These are phyloP conservation scores for Ascochyta lentis DNA, from an alignment of 2,329 filamentous ascomycete species.

Conservation along the genomic window DNA sequence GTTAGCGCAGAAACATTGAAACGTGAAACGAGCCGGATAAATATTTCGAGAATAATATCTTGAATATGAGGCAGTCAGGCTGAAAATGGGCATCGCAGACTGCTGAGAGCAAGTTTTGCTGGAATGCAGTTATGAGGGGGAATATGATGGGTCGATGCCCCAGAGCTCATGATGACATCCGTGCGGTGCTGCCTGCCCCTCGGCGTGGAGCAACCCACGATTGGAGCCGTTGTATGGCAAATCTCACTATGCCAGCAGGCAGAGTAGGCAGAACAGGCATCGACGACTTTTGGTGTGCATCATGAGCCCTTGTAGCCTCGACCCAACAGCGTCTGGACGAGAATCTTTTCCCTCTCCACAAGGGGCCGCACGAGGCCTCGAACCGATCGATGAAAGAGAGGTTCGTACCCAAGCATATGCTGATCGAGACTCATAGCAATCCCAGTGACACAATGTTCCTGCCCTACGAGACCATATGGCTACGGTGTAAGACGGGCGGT, in stretches of 20 bases:
- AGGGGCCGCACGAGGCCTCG: conserved; percentile 16
- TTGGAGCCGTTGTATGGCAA: conserved; percentile 27
- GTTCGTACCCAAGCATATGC: conserved; percentile 50
- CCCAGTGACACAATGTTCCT: conserved; percentile 35
- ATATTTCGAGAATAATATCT: neutral
- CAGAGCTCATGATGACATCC: conserved; percentile 31
- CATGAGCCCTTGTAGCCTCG: conserved; percentile 23
- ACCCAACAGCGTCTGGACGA: conserved; percentile 1
- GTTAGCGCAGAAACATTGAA: conserved; percentile 44
- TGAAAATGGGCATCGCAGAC: neutral
- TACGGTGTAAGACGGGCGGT: conserved; percentile 26
- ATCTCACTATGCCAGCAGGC: conserved; percentile 26
- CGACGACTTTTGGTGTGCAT: conserved; percentile 13
- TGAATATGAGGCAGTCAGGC: conserved; percentile 6
- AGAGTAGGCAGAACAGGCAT: conserved; percentile 26
- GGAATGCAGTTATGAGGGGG: conserved; percentile 29
- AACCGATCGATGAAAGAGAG: conserved; percentile 26
- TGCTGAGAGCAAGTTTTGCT: conserved; percentile 15
- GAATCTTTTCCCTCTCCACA: neutral
- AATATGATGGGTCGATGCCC: conserved; percentile 31
- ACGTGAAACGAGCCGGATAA: conserved; percentile 20
- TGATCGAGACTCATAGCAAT: conserved; percentile 53
- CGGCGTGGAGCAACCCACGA: conserved; percentile 37
- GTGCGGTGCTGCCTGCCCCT: conserved; percentile 48
- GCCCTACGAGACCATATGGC: conserved; percentile 42